Evolutionary conservation across 805 yeast species (phyloP).

Genomic region (Ogataea trehaloabstinens): DNA sequence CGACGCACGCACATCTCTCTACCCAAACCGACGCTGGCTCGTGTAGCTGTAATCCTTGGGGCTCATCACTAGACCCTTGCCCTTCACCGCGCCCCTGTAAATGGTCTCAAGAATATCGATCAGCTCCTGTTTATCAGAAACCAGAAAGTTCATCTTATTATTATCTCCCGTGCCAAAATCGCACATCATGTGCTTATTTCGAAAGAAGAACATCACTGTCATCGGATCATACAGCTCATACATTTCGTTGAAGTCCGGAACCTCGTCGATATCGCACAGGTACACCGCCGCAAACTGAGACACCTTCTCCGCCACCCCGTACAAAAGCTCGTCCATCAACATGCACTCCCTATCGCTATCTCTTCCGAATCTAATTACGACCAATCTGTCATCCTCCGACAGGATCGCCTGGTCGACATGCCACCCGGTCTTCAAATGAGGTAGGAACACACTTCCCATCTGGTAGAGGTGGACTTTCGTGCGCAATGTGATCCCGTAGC

Average conservation of each 20-base stretch:
- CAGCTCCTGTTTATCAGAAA: conserved; percentile 81
- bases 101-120: conserved; percentile 88
- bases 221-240: conserved; percentile 88
- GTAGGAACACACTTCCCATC: conserved; percentile 84
- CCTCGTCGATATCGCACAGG: conserved; percentile 83
- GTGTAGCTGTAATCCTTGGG: conserved; percentile 65
- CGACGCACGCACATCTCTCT: conserved; percentile 1
- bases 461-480: not conserved
- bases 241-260: conserved; percentile 88
- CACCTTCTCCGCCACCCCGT: conserved; percentile 75
- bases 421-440: conserved; percentile 85
- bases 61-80: conserved; percentile 85
- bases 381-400: conserved; percentile 84
- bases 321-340: conserved; percentile 86
- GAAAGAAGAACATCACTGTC: conserved; percentile 88
- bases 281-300: conserved; percentile 86
- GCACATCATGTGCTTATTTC: conserved; percentile 96
- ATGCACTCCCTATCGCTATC: conserved; percentile 76
- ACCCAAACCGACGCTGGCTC: conserved; percentile 9
- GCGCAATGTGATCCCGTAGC: not conserved
- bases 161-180: conserved; percentile 98
- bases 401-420: conserved; percentile 97
- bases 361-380: conserved; percentile 84
- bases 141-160: conserved; percentile 82
- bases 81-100: conserved; percentile 88